A percentile compares a stretch with the other conserved stretches of the same genome.
These are phyloP conservation scores for Globomyces sp. DNA, from an alignment of 371 early-diverging fungal genomes.

Conservation along the genomic window DNA sequence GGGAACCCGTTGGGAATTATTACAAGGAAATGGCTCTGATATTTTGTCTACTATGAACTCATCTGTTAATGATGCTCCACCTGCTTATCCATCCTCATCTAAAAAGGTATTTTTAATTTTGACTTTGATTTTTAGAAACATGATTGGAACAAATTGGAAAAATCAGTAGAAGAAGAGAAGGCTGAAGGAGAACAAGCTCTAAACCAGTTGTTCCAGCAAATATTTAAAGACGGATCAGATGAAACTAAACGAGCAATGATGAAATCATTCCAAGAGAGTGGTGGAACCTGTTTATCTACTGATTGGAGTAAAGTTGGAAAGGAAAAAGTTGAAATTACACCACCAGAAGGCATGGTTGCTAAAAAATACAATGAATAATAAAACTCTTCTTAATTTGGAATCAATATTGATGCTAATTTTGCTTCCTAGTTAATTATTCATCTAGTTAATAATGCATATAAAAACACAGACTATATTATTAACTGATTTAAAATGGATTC, in stretches of 20 bases:
- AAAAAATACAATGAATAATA: conserved; percentile 52
- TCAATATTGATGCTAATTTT: too few species aligned
- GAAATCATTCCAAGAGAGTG: conserved; percentile 94
- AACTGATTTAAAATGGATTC: conserved; percentile 53
- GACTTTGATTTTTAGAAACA: conserved; percentile 25
- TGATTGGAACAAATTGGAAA: conserved; percentile 78
- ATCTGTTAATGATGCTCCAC: conserved; percentile 22
- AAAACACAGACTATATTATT: background rate
- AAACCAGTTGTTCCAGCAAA: conserved; percentile 86
- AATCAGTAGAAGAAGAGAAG: conserved; percentile 65
- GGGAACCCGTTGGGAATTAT: conserved; percentile 75
- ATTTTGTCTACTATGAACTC: conserved; percentile 17
- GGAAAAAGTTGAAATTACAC: conserved; percentile 75
- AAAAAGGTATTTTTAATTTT: conserved; percentile 34
- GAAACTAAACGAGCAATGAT: conserved; percentile 96
- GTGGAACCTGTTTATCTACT: conserved; percentile 93
- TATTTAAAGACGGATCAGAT: conserved; percentile 89
- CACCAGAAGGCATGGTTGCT: conserved; percentile 91
- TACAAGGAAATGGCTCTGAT: conserved; percentile 68
- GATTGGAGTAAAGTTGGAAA: conserved; percentile 94
- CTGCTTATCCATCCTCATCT: conserved; percentile 47
- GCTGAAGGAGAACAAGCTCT: conserved; percentile 84
- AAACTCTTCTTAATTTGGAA: too few species aligned
- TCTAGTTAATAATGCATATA: too few species aligned
- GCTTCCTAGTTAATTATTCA: too few species aligned